Base-by-base conservation (phyloP, 176 grass and related monocot genomes). In the Luzula sylvatica region DNA sequence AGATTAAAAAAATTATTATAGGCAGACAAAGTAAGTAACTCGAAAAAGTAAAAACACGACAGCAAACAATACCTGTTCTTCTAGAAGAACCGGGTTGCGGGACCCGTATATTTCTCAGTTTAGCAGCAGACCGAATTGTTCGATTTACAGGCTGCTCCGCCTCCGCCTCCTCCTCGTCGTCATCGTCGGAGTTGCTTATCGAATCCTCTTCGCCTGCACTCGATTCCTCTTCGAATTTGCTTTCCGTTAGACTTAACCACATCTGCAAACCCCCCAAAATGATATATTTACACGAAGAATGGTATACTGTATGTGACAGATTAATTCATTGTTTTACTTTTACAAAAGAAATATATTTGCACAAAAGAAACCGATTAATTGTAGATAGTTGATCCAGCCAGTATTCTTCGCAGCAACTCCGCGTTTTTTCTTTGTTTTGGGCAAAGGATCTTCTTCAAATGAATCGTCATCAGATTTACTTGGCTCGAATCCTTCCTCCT, bases 191-290 rank as follows among this genome's bases (percentile, higher is more conserved):
- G n/a, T n/a, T n/a, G n/a, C n/a, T n/a, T n/a, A n/a, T n/a, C n/a
- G n/a, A n/a, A n/a, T n/a, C 69, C 13, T 79, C 77, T 40, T 96
- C 85, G 14, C 77, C 82, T 42, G 29, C 81, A 7, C 85, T 79
- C 30, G 74, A 82, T 38, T 48, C 76, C 26, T 80, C 84, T n/a
- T n/a, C n/a, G n/a, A 44, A 96, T 89, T 42, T 82, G 61, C 55
- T 74, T 89, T 23, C 81, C 81, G 71, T 89, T 77, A 55, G 81
- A 40, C 75, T 89, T 96, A 57, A 96, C 48, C 42, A 89, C 67
- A 68, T 96, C 92, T 96, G 85, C 30, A 35, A 35, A n/a, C n/a
- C n/a, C n/a, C n/a, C n/a, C 5, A 35, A 35, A 35, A 35, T 35
- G 30, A 9, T 35, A 35, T 2, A 35, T 4, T 1, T 9, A 35